Evolutionary conservation across 78 protist genomes (phyloP).

Genomic region (Creolimax fragrantissima): DNA sequence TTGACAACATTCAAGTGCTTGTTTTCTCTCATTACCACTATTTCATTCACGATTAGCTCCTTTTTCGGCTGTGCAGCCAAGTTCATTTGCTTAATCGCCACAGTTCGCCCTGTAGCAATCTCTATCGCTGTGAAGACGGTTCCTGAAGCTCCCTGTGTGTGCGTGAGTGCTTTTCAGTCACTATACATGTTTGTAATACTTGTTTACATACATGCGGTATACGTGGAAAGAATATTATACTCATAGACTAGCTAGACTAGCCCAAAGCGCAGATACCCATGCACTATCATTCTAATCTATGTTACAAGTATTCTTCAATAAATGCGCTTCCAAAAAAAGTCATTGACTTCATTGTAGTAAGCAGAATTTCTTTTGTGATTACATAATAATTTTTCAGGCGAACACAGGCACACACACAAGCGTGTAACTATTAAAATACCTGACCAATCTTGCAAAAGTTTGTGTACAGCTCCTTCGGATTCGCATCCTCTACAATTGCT

Average conservation of each 20-base stretch:
- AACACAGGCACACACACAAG: neutral
- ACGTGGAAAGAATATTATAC: too few species aligned
- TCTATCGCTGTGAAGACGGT: conserved; percentile 24
- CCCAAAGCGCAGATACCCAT: too few species aligned
- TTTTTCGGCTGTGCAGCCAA: conserved; percentile 55
- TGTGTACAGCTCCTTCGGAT: conserved; percentile 19
- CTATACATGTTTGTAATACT: neutral
- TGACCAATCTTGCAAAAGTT: conserved; percentile 34
- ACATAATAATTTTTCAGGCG: too few species aligned
- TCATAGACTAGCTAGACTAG: too few species aligned
- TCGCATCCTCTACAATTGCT: conserved; percentile 1
- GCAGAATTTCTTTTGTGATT: too few species aligned
- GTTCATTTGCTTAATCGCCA: conserved; percentile 70
- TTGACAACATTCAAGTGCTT: conserved; percentile 72
- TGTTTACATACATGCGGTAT: too few species aligned
- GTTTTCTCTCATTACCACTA: conserved; percentile 59
- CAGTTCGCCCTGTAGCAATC: conserved; percentile 12
- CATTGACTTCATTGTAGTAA: too few species aligned
- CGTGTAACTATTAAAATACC: neutral
- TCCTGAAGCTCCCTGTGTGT: conserved; percentile 25
- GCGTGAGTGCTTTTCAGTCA: neutral
- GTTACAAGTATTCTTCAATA: too few species aligned
- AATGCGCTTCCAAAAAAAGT: too few species aligned
- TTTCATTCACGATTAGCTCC: conserved; percentile 66
- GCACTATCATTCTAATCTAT: too few species aligned